Evolutionary conservation across 306 rosid species (phyloP), one percentile per base, ranked within the genome.

Genomic region (Carpinus viminea): DNA sequence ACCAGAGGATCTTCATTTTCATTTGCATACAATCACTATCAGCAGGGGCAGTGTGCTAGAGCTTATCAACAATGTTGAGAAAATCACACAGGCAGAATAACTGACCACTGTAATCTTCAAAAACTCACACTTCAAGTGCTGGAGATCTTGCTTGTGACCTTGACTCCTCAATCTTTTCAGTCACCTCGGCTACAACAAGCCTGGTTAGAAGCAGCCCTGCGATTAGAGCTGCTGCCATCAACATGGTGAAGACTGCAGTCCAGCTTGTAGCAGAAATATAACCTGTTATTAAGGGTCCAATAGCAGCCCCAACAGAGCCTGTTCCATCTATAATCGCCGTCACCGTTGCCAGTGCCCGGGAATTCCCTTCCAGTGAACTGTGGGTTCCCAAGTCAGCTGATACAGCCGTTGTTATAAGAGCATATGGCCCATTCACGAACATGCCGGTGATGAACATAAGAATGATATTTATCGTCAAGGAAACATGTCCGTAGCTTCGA

Each of bases 331-430:
- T 96, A 72, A 96, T 96, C 4, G 98, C 98, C 0, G 99, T 93
- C 62, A 96, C 99, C 0, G 99, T 96, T 8, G 99, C 99, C 15
- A 96, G 83, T 61, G 99, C 99, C 47, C 99, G 84, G 0, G 99
- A 96, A 61, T 90, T 93, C 52, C 98, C 98, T 60, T 75, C 74
- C 85, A 96, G 53, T 4, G 99, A 96, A 71, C 90, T 90, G 47
- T 96, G 99, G 38, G 99, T 96, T 81, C 99, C 99, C 78, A 96
- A 91, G 83, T 96, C 99, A 4, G 99, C 93, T 2, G 99, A 96
- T 80, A 96, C 99, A 0, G 99, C 99, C 0, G 99, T 96, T 77
- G 99, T 96, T 78, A 96, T 96, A 13, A 96, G 97, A 69, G 99
- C 99, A 55, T 96, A 96, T 11, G 99, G 99, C 6, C 98, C 99